phyloP scores from a whole-genome alignment of 2,329 filamentous ascomycete genomes.

The Exophiala lecanii-corni region DNA sequence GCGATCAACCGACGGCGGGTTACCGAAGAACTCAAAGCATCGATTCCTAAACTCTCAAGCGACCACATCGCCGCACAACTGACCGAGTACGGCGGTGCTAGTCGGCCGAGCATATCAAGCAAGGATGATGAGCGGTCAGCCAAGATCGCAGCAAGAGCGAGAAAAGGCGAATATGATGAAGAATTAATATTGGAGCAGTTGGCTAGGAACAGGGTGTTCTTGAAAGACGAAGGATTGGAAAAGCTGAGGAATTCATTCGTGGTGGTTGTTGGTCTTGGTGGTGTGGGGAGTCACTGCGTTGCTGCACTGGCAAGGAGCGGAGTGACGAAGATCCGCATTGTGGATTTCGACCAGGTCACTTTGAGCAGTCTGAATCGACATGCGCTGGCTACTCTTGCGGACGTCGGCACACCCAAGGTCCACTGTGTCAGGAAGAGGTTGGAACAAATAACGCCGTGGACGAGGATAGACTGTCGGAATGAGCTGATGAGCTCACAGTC shows the following conservation, averaged over 20 bases:
- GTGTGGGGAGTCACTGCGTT: constrained; percentile 87
- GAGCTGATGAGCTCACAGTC: constrained; percentile 71
- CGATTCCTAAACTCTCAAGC: constrained; percentile 40
- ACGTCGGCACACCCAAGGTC: constrained; percentile 91
- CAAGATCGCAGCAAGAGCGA: constrained; percentile 55
- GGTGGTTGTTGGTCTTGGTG: constrained; percentile 86
- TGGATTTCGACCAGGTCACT: constrained; percentile 98
- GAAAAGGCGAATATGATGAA: constrained; percentile 61
- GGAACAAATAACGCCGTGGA: constrained; percentile 87
- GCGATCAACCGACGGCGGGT: constrained; percentile 51
- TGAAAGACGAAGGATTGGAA: constrained; percentile 72
- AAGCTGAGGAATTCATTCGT: constrained; percentile 79
- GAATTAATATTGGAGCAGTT: constrained; percentile 92
- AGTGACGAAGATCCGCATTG: constrained; percentile 77
- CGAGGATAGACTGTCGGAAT: constrained; percentile 77
- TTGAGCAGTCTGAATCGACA: constrained; percentile 93
- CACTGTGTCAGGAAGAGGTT: constrained; percentile 73
- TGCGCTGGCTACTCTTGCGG: constrained; percentile 85
- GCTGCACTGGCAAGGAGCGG: constrained; percentile 84
- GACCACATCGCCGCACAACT: constrained; percentile 35
- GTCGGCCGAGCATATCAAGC: constrained; percentile 27
- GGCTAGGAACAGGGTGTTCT: constrained; percentile 85
- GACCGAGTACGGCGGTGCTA: constrained; percentile 44
- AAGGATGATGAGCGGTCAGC: constrained; percentile 55
- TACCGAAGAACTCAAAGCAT: constrained; percentile 55